Evolutionary conservation across 306 rosid genomes (phyloP), one percentile per base, ranked within the genome.

Genomic region (Quercus bicolor): DNA sequence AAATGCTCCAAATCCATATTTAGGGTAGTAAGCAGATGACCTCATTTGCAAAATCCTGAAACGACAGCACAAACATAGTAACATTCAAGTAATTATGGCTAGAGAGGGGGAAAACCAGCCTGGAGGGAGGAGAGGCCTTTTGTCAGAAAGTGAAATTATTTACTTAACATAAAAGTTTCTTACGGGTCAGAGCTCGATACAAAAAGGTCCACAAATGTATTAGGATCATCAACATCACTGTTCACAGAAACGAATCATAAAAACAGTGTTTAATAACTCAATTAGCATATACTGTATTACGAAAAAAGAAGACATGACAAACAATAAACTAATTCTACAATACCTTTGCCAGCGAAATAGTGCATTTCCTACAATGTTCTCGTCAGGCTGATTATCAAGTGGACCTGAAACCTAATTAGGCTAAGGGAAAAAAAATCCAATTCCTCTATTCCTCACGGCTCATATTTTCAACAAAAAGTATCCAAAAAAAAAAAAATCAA

Each of bases 301-400:
- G 31, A 43, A 87, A 29, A 66, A 34, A 20, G 43, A 73, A 74
- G 31, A 81, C 20, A 56, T 19, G 45, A 29, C 37, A 10, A 52
- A 74, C 19, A 51, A 48, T 1, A 78, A 13, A 61, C 55, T 34
- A 74, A 53, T 66, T 78, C 18, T 19, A 80, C 19, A 23, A 75
- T 76, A 93, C 99, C 99, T 87, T 85, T 95, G 98, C 99, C 99
- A 95, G 48, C 99, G 94, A 89, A 95, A 93, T 66, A 84, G 82
- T 0, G 99, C 96, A 85, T 95, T 84, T 78, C 98, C 98, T 20
- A 71, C 18, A 23, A 91, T 80, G 65, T 59, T 83, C 76, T 95
- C 90, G 16, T 87, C 86, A 0, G 91, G 93, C 78, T 87, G 90
- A 74, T 82, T 86, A 86, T 91, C 98, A 37, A 95, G 87, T 14